Evolutionary conservation across 1,284 basidiomycete genomes (phyloP).

Genomic region (Chondrostereum purpureum): DNA sequence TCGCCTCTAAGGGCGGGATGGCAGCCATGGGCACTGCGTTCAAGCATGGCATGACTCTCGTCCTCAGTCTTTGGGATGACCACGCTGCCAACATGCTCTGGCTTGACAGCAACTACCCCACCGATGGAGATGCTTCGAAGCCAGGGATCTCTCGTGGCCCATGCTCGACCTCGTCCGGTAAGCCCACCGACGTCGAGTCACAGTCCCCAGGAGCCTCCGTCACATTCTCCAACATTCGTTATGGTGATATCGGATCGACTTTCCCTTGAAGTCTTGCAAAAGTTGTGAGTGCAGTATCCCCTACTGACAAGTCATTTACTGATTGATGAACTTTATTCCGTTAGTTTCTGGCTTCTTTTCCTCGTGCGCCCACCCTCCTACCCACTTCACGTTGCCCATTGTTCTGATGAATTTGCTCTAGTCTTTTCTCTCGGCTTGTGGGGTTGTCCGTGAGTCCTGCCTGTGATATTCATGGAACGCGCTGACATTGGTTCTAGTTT

Average conservation of each 20-base stretch:
- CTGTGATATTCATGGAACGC: too few species aligned
- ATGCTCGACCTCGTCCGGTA: constrained; percentile 43
- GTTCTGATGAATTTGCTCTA: too few species aligned
- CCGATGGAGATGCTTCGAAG: constrained; percentile 27
- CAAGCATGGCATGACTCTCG: constrained; percentile 44
- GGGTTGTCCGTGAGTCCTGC: too few species aligned
- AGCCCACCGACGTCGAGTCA: constrained; percentile 39
- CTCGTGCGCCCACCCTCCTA: too few species aligned
- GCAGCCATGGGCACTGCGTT: constrained; percentile 37
- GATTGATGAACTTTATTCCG: too few species aligned
- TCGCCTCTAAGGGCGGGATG: constrained; percentile 38
- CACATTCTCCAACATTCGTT: constrained; percentile 52
- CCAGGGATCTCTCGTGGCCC: constrained; percentile 49
- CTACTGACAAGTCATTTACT: too few species aligned
- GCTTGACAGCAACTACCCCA: constrained; percentile 53
- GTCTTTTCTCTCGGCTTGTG: too few species aligned
- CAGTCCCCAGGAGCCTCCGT: constrained; percentile 34
- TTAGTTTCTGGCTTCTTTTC: too few species aligned
- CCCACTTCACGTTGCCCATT: too few species aligned
- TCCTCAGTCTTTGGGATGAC: constrained; percentile 53
- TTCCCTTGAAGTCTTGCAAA: constrained; percentile 13
- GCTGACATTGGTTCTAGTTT: too few species aligned
- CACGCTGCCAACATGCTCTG: constrained; percentile 51
- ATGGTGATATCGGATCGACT: constrained; percentile 47
- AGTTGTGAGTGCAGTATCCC: too few species aligned